These are phyloP conservation scores for Adansonia digitata DNA, from an alignment of 345 rosid genomes.

Conservation along the genomic window DNA sequence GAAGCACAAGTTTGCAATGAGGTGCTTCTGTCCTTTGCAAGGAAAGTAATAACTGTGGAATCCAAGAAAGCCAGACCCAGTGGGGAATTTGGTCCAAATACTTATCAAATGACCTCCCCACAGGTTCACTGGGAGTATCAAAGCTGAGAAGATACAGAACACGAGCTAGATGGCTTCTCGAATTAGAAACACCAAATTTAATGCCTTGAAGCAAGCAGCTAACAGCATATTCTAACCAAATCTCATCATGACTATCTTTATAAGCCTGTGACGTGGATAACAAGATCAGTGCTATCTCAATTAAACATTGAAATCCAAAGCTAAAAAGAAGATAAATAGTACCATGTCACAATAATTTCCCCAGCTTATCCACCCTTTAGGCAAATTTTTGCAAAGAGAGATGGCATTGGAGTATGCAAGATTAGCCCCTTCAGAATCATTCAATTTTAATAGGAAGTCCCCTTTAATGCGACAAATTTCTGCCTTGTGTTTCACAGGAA, in stretches of 20 bases:
- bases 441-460: slow-evolving; percentile 69
- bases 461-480: slow-evolving; percentile 85
- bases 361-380: slow-evolving; percentile 99
- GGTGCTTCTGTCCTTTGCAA: slow-evolving; percentile 98
- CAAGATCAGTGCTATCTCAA: slow-evolving; percentile 10
- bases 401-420: slow-evolving; percentile 80
- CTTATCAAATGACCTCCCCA: slow-evolving; percentile 94
- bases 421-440: slow-evolving; percentile 81
- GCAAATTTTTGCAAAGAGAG: slow-evolving; percentile 76
- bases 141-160: slow-evolving; percentile 95
- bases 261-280: slow-evolving; percentile 58
- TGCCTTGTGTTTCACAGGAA: slow-evolving; percentile 81
- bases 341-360: slow-evolving; percentile 97
- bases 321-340: slow-evolving; percentile 24
- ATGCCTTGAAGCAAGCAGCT: slow-evolving; percentile 99
- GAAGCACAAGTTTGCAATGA: slow-evolving; percentile 91
- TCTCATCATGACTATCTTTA: slow-evolving; percentile 74
- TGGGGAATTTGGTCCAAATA: slow-evolving; percentile 90
- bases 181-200: slow-evolving; percentile 87
- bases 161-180: slow-evolving; percentile 95
- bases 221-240: slow-evolving; percentile 96
- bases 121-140: slow-evolving; percentile 85
- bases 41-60: slow-evolving; percentile 92
- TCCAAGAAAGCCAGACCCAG: slow-evolving; percentile 99
- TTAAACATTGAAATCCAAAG: not conserved